phyloP scores from a whole-genome alignment of 805 yeast genomes.

The Ogataea ganodermae region DNA sequence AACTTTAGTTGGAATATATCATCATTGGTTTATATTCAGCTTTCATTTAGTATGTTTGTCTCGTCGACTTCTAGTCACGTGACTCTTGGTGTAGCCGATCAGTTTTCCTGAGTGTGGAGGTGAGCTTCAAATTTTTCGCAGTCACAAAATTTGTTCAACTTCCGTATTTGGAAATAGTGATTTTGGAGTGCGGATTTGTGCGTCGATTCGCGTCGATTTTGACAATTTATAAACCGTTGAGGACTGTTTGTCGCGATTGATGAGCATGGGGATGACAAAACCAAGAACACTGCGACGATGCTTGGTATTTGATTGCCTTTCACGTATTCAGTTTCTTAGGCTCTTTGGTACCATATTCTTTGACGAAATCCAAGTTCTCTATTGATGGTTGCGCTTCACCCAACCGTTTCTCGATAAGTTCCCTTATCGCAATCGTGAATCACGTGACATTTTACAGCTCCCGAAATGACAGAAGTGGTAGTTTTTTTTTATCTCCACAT shows the following conservation, averaged over 20 bases:
- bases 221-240: too few species aligned
- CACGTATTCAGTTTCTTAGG: too few species aligned
- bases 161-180: conserved; percentile 2
- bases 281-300: too few species aligned
- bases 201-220: neutral
- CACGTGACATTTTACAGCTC: neutral
- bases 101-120: neutral
- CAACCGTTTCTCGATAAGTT: too few species aligned
- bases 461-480: too few species aligned
- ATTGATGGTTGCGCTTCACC: too few species aligned
- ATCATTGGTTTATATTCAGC: conserved; percentile 10
- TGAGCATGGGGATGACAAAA: too few species aligned
- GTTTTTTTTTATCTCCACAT: neutral
- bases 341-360: too few species aligned
- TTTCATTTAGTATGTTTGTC: neutral
- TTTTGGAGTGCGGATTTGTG: neutral
- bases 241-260: too few species aligned
- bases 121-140: conserved; percentile 1
- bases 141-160: conserved; percentile 1
- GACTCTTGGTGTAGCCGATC: neutral
- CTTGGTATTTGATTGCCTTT: too few species aligned
- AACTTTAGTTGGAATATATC: conserved; percentile 16
- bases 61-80: conserved; percentile 15
- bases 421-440: too few species aligned
- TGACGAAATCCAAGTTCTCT: too few species aligned